Percentiles rank a stretch among this genome's conserved stretches.
Conservation (phyloP, 345 rosid genomes). For the Rubroshorea leprosula region DNA sequence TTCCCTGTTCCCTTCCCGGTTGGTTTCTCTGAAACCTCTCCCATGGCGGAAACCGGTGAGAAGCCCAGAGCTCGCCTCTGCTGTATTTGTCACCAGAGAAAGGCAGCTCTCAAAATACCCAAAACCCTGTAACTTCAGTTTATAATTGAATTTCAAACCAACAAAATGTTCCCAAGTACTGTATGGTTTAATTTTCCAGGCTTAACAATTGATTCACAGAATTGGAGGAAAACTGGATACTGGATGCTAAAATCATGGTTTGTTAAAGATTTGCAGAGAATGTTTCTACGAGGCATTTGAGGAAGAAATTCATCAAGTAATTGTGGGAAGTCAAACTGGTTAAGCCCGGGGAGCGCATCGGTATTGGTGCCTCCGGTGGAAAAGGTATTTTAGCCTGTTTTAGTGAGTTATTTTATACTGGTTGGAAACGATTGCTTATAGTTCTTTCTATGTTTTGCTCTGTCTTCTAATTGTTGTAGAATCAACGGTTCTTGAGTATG, state of each 20-base stretch:
- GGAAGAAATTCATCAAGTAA: constrained; percentile 78
- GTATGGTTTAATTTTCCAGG: not conserved
- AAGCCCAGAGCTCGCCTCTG: constrained; percentile 48
- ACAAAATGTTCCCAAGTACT: not conserved
- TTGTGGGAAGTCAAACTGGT: constrained; percentile 57
- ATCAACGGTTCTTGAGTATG: constrained; percentile 81
- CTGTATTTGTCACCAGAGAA: constrained; percentile 50
- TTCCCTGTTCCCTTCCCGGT: not conserved
- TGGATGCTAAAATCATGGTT: not conserved
- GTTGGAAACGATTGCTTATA: not conserved
- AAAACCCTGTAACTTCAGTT: constrained; percentile 59
- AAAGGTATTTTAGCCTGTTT: constrained; percentile 46
- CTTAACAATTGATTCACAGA: too few relatives aligned
- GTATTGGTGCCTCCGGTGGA: constrained; percentile 91
- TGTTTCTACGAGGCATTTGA: constrained; percentile 81
- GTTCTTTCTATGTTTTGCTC: not conserved
- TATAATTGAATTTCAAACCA: too few relatives aligned
- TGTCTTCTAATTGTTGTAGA: constrained; percentile 41
- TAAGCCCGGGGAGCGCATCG: constrained; percentile 77
- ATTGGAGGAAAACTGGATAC: not conserved
- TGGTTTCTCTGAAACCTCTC: not conserved
- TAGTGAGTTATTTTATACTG: not conserved
- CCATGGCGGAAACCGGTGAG: constrained; percentile 35
- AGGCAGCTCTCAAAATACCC: constrained; percentile 77
- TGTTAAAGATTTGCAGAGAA: constrained; percentile 70